Percentiles rank a stretch among this genome's conserved stretches.
phyloP scores from a whole-genome alignment of 139 green algal species.

The Chlamydomonas sp. region DNA sequence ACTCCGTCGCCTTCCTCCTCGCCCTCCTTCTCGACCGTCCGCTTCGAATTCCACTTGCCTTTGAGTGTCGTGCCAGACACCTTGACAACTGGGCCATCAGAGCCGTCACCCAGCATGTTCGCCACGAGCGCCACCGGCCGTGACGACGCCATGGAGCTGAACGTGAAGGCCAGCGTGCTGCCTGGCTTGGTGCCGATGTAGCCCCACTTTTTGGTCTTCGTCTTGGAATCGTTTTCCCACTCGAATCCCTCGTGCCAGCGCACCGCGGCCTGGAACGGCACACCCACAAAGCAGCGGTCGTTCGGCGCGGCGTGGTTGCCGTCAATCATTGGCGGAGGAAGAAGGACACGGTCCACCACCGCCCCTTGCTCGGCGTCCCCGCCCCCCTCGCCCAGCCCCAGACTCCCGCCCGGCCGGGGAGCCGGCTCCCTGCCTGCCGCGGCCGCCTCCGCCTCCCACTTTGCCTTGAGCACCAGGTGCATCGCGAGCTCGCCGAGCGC shows the following conservation, averaged over 20 bases:
- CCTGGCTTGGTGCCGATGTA: not conserved
- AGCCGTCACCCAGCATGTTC: no score
- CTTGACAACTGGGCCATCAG: not conserved
- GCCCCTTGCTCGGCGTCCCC: not conserved
- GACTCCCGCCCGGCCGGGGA: no score
- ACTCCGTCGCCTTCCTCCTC: not conserved
- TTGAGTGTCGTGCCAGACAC: no score
- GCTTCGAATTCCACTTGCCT: no score
- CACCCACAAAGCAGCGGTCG: constrained; percentile 10
- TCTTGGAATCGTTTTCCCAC: constrained; percentile 16
- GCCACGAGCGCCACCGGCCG: no score
- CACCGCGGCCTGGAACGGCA: not conserved
- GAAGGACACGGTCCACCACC: not conserved
- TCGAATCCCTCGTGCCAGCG: constrained; percentile 2
- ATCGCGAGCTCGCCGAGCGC: constrained; percentile 1
- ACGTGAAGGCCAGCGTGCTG: not conserved
- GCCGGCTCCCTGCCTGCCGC: no score
- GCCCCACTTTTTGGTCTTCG: not conserved
- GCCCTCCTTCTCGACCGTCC: not conserved
- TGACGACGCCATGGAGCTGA: not conserved
- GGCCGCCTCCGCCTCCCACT: not conserved
- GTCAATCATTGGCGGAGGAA: constrained; percentile 5
- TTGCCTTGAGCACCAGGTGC: not conserved
- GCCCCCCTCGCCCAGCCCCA: no score
- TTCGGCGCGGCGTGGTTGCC: constrained; percentile 9